Base-by-base conservation (phyloP, 441 rosid species). In the Arabidopsis hybrid region DNA sequence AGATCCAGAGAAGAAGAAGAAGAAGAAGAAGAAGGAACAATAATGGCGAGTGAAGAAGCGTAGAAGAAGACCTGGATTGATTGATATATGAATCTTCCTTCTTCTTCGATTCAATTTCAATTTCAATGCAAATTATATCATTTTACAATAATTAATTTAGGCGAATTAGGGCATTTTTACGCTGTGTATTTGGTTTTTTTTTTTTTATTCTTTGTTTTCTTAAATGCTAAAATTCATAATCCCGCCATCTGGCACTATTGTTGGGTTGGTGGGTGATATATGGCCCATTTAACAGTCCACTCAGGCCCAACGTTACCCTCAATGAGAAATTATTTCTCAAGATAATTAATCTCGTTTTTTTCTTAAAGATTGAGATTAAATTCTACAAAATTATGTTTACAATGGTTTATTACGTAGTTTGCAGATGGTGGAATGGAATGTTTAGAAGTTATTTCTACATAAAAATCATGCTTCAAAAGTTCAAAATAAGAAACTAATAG, bases 41-140 rank as follows among this genome's bases (percentile, higher is more conserved):
- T 55, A 57, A 46, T 69, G 49, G 60, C 18, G 50, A 75, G 34
- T 52, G 69, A 72, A 38, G 69, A 72, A 38, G 62, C 62, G 36
- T 40, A 31, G 5, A 12, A 56, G 16, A 16, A 29, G 55, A 72
- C 55, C 75, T 71, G 29, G 29, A 26, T 26, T 26, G 29, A 26
- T 26, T 26, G 29, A 26, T 26, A 26, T 26, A 13, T 18, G 57
- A 50, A 66, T 66, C 53, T 57, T 43, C 67, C 29, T 5, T 3
- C 53, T 16, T 53, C 69, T 6, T 63, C 36, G 49, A 45, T 45
- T 45, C 8, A 26, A 26, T 26, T 21, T 45, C 8, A 6, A 45
- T 45, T n/a, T 45, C 49, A 67, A 4, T 56, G 29, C 51, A 13
- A 51, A 52, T 63, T 4, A 18, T 16, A 16, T 42, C 43, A 40